Evolutionary conservation across 805 yeast species (phyloP), one percentile per base, ranked within the genome.

Genomic region (Candida insectalens): DNA sequence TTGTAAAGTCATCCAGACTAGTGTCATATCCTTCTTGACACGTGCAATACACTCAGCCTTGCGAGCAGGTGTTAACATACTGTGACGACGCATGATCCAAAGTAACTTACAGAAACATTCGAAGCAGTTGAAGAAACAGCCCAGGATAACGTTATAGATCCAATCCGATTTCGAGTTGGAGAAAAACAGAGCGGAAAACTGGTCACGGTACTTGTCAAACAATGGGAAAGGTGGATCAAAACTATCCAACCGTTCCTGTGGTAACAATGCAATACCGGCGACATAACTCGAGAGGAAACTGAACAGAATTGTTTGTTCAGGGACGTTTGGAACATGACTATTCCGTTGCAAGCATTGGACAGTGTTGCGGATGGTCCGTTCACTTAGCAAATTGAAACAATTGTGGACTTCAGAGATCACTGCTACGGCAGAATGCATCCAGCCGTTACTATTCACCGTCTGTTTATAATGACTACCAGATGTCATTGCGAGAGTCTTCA

Each of bases 191-290:
- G 20, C 14, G 22, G 36, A 33, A 36, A 43, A 32, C 17, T 43
- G 40, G 2, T 51, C 39, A 21, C 55, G 53, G 32, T 62, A 48
- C 10, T 52, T 47, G 34, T 53, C 52, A 30, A 54, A 52, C 3
- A 56, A 53, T 25, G 43, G 44, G 38, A 59, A 66, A 4, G 75
- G 74, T 17, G 63, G 55, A 1, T 71, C 69, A 8, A 67, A 34
- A 1, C 48, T 45, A 19, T 37, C 29, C 39, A 57, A 34, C 9
- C 57, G 54, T 3, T 47, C 37, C 14, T 43, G 46, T 3, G 57
- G 47, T 13, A 69, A 54, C 29, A 60, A 53, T 20, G 65, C 52
- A 4, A 68, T 40, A 4, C 60, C 50, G 6, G 61, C 53, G 6
- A 66, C 51, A 38, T 61, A 67, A 36, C 61, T 64, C 46, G 60